Conservation (phyloP, 1,284 basidiomycete species). For the Irpex sp. region DNA sequence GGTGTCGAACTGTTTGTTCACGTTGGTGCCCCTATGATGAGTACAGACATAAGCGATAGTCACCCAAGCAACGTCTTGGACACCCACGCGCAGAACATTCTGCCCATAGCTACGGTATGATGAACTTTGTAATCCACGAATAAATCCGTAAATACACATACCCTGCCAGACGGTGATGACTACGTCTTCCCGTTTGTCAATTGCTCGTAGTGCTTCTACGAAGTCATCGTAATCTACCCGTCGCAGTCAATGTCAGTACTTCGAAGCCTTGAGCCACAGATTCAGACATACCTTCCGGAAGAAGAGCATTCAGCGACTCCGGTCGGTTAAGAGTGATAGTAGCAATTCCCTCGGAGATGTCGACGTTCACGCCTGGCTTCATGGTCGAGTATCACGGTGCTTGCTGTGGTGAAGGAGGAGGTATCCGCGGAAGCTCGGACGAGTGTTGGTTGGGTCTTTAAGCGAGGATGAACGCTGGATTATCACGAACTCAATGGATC, state of each 20-base stretch:
- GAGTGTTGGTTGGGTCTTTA: not conserved
- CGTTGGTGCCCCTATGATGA: constrained; percentile 18
- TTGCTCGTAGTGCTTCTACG: constrained; percentile 50
- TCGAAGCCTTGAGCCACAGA: not conserved
- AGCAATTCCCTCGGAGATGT: constrained; percentile 56
- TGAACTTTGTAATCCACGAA: not conserved
- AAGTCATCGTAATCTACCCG: constrained; percentile 58
- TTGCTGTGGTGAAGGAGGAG: not conserved
- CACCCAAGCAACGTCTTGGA: not conserved
- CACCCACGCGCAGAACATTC: constrained; percentile 2
- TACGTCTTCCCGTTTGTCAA: constrained; percentile 60
- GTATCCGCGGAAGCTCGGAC: not conserved
- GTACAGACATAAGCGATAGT: not conserved
- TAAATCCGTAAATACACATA: constrained; percentile 21
- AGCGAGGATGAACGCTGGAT: not conserved
- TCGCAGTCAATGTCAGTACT: not conserved
- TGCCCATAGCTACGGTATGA: constrained; percentile 37
- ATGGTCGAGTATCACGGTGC: not conserved
- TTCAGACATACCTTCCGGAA: constrained; percentile 40
- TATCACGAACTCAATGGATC: not conserved
- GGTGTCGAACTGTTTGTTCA: constrained; percentile 38
- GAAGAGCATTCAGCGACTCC: constrained; percentile 56
- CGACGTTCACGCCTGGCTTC: constrained; percentile 43
- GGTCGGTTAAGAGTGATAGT: constrained; percentile 67
- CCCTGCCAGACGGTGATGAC: constrained; percentile 67